These are phyloP conservation scores for Asterionellopsis glacialis DNA, from an alignment of 108 stramenopile species.

Conservation along the genomic window DNA sequence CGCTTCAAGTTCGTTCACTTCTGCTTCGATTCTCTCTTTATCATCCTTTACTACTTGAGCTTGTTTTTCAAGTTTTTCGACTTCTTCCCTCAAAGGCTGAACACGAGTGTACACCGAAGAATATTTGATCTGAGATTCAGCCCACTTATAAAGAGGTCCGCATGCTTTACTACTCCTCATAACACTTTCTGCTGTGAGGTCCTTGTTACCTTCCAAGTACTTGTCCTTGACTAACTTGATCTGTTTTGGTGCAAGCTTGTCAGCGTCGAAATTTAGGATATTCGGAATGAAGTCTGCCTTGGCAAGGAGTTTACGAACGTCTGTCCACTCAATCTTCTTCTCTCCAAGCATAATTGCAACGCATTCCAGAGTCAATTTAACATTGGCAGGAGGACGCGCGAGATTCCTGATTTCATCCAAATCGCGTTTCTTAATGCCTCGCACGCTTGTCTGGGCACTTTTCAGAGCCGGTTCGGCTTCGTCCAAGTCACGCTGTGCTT, in stretches of 20 bases:
- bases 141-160: conserved; percentile 97
- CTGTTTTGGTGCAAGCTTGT: conserved; percentile 71
- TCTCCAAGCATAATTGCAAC: conserved; percentile 95
- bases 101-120: conserved; percentile 91
- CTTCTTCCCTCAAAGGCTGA: conserved; percentile 95
- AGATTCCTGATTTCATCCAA: conserved; percentile 93
- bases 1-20: conserved; percentile 80
- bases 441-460: conserved; percentile 84
- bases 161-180: conserved; percentile 89
- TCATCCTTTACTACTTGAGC: conserved; percentile 63
- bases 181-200: conserved; percentile 59
- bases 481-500: conserved; percentile 91
- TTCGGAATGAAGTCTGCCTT: conserved; percentile 93
- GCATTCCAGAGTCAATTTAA: conserved; percentile 92
- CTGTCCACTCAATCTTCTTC: conserved; percentile 85
- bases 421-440: conserved; percentile 93
- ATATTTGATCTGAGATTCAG: conserved; percentile 91
- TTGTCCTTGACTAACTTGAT: conserved; percentile 83
- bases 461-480: conserved; percentile 94
- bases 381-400: conserved; percentile 91
- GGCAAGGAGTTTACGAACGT: conserved; percentile 88
- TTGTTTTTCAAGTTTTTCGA: conserved; percentile 81
- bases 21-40: conserved; percentile 69
- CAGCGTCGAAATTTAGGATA: conserved; percentile 94
- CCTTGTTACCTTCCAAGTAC: conserved; percentile 78